Evolutionary conservation across 140 eudicot species (phyloP).

Genomic region (Flaveria floridana): DNA sequence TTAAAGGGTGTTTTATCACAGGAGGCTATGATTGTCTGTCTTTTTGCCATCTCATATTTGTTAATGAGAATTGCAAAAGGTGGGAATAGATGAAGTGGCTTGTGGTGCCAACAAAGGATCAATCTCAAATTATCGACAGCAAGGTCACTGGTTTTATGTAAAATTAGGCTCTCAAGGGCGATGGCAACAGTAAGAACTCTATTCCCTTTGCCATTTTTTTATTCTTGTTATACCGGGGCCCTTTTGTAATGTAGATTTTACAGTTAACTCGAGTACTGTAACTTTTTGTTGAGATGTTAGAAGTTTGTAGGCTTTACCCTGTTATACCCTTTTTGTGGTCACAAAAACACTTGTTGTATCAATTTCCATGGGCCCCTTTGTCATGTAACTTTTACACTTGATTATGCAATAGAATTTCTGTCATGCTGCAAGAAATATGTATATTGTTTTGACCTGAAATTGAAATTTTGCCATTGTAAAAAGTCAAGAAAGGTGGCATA

Average conservation of each 20-base stretch:
- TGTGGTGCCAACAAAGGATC: constrained; percentile 9
- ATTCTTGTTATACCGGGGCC: constrained; percentile 25
- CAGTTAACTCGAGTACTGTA: constrained; percentile 15
- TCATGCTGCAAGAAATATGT: constrained; percentile 3
- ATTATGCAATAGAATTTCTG: constrained; percentile 21
- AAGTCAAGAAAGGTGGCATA: neutral
- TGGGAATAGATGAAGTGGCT: constrained; percentile 12
- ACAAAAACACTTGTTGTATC: constrained; percentile 30
- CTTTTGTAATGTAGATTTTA: constrained; percentile 32
- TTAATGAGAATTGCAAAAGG: constrained; percentile 21
- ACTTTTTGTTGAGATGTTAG: constrained; percentile 6
- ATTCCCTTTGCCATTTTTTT: neutral
- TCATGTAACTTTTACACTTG: constrained; percentile 34
- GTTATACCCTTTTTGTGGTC: constrained; percentile 25
- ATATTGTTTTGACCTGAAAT: neutral
- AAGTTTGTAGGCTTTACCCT: constrained; percentile 31
- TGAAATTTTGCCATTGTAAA: neutral
- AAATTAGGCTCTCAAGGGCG: constrained; percentile 20
- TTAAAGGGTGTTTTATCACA: constrained; percentile 19
- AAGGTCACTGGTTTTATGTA: constrained; percentile 34
- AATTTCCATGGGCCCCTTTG: constrained; percentile 8
- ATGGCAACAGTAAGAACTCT: constrained; percentile 22
- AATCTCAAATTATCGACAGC: constrained; percentile 17
- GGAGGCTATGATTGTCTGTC: constrained; percentile 56
- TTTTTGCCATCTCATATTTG: constrained; percentile 28